Conservation (phyloP, 1,139 yeast species). For the Trichomonascaceae sp. region DNA sequence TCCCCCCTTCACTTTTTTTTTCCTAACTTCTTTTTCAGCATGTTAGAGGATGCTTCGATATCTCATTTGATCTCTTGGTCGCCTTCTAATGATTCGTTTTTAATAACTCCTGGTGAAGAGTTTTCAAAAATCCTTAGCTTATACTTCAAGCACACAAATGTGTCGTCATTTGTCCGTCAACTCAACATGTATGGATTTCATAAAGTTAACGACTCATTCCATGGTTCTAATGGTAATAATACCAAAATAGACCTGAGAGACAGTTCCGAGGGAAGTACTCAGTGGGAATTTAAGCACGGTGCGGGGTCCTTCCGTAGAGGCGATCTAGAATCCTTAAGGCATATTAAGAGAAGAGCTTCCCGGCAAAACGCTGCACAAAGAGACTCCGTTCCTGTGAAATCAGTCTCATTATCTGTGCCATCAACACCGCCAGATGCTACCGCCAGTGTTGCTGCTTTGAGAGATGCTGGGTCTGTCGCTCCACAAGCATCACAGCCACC, state of each 20-base stretch:
- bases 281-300: constrained; percentile 88
- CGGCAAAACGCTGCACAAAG: constrained; percentile 31
- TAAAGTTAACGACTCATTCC: constrained; percentile 49
- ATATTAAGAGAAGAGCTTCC: constrained; percentile 59
- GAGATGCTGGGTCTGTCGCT: not conserved
- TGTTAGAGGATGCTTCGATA: constrained; percentile 50
- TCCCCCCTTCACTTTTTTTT: not conserved
- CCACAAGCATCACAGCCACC: constrained; percentile 1
- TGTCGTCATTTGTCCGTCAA: constrained; percentile 92
- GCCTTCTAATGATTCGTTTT: constrained; percentile 43
- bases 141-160: constrained; percentile 90
- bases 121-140: constrained; percentile 64
- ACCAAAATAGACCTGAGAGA: constrained; percentile 22
- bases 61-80: constrained; percentile 75
- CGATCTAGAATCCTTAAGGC: constrained; percentile 57
- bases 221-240: constrained; percentile 15
- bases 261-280: constrained; percentile 22
- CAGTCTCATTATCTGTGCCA: constrained; percentile 28
- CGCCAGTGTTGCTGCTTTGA: constrained; percentile 2
- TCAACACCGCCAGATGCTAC: constrained; percentile 23
- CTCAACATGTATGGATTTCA: constrained; percentile 98
- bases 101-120: constrained; percentile 39
- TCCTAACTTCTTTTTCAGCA: constrained; percentile 23
- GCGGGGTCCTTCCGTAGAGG: constrained; percentile 72
- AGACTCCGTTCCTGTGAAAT: constrained; percentile 26